Conservation (phyloP, 306 rosid genomes). For the Boehmeria nivea region DNA sequence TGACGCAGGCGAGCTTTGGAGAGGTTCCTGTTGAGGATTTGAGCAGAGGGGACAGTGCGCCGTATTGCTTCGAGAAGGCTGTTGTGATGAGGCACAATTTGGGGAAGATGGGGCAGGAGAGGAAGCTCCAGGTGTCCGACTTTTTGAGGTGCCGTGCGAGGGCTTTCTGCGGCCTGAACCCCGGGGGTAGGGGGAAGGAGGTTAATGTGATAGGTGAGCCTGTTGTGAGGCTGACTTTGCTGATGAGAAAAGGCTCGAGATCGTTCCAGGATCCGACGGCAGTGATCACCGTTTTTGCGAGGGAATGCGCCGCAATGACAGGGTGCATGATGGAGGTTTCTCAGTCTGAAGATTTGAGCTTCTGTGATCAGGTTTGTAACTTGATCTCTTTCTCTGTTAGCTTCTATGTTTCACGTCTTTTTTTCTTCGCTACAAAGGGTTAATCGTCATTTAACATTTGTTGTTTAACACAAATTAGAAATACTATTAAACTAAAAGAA, state of each 20-base stretch:
- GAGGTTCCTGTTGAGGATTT: conserved; percentile 14
- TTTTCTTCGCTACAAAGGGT: too few relatives aligned
- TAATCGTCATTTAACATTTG: too few relatives aligned
- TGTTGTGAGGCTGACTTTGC: conserved; percentile 24
- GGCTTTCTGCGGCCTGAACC: conserved; percentile 19
- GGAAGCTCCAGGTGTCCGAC: conserved; percentile 21
- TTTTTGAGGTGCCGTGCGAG: conserved; percentile 32
- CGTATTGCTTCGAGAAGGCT: conserved; percentile 31
- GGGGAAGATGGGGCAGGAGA: conserved; percentile 27
- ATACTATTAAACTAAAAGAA: too few relatives aligned
- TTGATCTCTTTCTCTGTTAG: neutral
- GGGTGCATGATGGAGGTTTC: conserved; percentile 26
- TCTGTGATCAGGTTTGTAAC: conserved; percentile 30
- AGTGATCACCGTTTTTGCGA: conserved; percentile 16
- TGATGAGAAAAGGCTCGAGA: conserved; percentile 28
- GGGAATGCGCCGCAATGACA: conserved; percentile 20
- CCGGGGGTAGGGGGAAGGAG: conserved; percentile 14
- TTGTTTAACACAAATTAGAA: too few relatives aligned
- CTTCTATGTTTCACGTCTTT: neutral
- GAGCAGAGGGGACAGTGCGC: conserved; percentile 12
- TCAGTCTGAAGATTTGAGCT: conserved; percentile 29
- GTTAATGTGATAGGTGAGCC: conserved; percentile 21
- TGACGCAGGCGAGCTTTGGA: conserved; percentile 20
- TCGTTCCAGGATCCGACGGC: conserved; percentile 30
- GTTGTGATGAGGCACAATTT: conserved; percentile 34